phyloP scores from a whole-genome alignment of 1,284 basidiomycete genomes.

The Exobasidium cylindrosporum region DNA sequence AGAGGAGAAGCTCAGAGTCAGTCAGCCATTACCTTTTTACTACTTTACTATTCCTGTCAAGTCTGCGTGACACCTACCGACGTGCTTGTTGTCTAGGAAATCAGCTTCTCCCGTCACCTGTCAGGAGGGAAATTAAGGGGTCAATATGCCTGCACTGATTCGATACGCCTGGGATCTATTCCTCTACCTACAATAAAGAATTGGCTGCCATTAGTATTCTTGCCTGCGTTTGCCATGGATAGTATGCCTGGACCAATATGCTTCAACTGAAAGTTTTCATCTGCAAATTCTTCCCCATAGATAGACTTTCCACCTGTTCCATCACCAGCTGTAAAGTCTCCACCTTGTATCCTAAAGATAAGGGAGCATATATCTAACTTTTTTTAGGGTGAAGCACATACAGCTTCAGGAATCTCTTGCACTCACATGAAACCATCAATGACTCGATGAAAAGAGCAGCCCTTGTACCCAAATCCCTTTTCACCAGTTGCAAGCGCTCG shows the following conservation, averaged over 20 bases:
- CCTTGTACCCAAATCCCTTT: constrained; percentile 26
- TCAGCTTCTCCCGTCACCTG: constrained; percentile 35
- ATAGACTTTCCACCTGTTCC: constrained; percentile 52
- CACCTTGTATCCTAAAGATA: constrained; percentile 29
- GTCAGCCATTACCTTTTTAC: too few relatives aligned
- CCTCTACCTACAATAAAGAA: constrained; percentile 33
- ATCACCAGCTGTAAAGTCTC: constrained; percentile 53
- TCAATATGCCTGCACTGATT: neutral
- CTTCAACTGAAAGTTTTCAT: constrained; percentile 27
- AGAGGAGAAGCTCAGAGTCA: neutral
- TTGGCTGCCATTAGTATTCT: constrained; percentile 57
- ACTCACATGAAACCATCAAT: constrained; percentile 65
- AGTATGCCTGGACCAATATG: constrained; percentile 27
- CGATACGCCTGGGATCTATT: constrained; percentile 24
- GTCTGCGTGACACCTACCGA: constrained; percentile 24
- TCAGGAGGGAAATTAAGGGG: neutral
- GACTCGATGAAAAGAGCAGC: constrained; percentile 37
- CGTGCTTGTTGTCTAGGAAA: constrained; percentile 66
- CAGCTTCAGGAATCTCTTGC: neutral
- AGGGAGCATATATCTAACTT: too few relatives aligned
- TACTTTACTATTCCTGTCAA: too few relatives aligned
- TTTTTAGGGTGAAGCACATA: too few relatives aligned
- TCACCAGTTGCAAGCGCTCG: constrained; percentile 22
- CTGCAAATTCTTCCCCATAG: constrained; percentile 36
- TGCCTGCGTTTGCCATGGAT: constrained; percentile 42